A percentile compares a stretch with the other conserved stretches of the same genome.
phyloP scores from a whole-genome alignment of 2,329 filamentous ascomycete genomes.

The Leptographium flavum region DNA sequence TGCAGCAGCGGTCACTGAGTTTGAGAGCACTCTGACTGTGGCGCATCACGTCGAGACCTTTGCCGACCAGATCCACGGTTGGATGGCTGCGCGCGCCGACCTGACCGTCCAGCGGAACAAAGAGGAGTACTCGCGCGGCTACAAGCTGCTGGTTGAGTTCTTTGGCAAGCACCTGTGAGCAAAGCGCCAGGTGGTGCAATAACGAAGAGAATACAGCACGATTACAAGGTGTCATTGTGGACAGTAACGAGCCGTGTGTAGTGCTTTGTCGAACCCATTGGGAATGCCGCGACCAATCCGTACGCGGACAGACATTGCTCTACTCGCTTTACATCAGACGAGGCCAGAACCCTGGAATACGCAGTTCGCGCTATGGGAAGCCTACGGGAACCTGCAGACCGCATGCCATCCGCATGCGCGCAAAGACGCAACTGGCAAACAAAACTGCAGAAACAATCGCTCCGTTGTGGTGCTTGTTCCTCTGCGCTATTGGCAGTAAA shows the following conservation, averaged over 20 bases:
- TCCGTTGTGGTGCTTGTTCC: not conserved
- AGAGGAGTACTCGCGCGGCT: constrained; percentile 48
- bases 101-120: constrained; percentile 41
- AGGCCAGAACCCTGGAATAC: too few species aligned
- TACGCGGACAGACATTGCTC: too few species aligned
- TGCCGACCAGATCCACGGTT: constrained; percentile 53
- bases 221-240: too few species aligned
- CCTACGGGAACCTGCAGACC: too few species aligned
- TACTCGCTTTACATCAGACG: too few species aligned
- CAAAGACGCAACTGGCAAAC: too few species aligned
- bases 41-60: constrained; percentile 53
- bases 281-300: too few species aligned
- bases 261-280: too few species aligned
- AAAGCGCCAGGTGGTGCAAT: not conserved
- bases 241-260: too few species aligned
- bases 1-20: constrained; percentile 38
- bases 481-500: not conserved
- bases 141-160: constrained; percentile 43
- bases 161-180: constrained; percentile 33
- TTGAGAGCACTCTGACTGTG: constrained; percentile 35
- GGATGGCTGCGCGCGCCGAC: constrained; percentile 56
- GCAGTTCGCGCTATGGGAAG: too few species aligned
- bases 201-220: too few species aligned
- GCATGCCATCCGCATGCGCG: too few species aligned
- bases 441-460: not conserved